Evolutionary conservation across 495 filamentous ascomycete species (phyloP), one percentile per base, ranked within the genome.

Genomic region (Xylaria castorea): DNA sequence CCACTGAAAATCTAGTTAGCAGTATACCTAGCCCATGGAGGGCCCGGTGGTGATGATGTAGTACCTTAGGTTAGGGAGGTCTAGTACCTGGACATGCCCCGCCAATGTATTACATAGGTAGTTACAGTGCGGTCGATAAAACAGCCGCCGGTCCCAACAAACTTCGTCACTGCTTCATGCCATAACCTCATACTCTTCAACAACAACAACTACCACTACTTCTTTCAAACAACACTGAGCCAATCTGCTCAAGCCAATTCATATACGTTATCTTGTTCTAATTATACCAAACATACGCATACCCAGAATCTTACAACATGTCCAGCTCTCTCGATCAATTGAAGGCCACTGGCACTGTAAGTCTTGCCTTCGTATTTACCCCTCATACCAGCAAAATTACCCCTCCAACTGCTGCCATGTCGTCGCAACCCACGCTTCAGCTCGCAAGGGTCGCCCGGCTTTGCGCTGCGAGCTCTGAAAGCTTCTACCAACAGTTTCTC

Each of bases 321-420:
- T 82, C 92, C 79, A 91, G 81, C 83, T 93, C 95, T 85, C 91
- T 99, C 73, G 96, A 98, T 78, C 94, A 98, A 87, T 89, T 99
- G 78, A 99, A 99, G 88, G 91, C 92, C 83, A 85, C 92, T 80
- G 97, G 96, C 90, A 99, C 96, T 75, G 93, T 97, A 88, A 82
- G 93, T 92, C 53, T 67, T 71, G 20, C 20, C 25, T 71, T 38
- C 16, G 58, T 72, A 25, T 73, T 78, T 81, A 82, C 84, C 83
- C 83, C 83, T 77, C 80, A 74, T 70, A 66, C 77, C 53, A 12
- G 12, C 73, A 72, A 73, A 65, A 61, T 62, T 77, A 62, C 71
- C 78, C 79, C 78, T 77, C 79, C 74, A 80, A 32, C 36, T 48
- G 50, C 62, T 57, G 51, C 30, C 30, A 44, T 55, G 27, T 75